These are phyloP conservation scores for Suillus clintonianus DNA, from an alignment of 768 basidiomycete genomes.

Conservation along the genomic window DNA sequence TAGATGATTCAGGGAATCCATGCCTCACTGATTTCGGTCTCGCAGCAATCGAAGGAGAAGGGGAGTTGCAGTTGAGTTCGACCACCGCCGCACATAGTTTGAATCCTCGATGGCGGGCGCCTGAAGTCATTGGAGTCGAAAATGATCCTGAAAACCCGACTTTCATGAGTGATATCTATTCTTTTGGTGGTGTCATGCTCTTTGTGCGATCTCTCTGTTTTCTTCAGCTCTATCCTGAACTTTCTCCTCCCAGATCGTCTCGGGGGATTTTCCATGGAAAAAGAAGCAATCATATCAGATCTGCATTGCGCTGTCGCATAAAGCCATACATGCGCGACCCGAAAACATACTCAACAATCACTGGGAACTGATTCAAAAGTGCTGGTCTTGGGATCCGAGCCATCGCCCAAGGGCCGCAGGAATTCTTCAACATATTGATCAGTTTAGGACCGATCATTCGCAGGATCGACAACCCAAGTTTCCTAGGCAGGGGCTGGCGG, in stretches of 20 bases:
- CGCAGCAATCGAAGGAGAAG: not conserved
- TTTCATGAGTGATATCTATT: not conserved
- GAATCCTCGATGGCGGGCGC: not conserved
- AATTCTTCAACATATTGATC: no score
- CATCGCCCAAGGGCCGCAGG: no score
- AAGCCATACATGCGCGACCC: not conserved
- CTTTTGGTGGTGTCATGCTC: not conserved
- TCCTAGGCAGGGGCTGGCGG: not conserved
- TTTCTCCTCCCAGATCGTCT: not conserved
- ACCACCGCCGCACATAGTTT: not conserved
- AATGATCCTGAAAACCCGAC: not conserved
- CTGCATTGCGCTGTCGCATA: not conserved
- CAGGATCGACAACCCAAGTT: not conserved
- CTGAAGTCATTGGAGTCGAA: not conserved
- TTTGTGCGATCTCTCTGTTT: not conserved
- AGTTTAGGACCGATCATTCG: not conserved
- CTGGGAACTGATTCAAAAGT: not conserved
- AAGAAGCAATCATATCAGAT: not conserved
- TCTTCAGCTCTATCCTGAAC: not conserved
- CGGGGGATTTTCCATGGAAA: not conserved
- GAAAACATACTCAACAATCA: fast-evolving
- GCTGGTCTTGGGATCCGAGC: no score
- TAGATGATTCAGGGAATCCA: not conserved
- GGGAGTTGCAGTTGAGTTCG: not conserved
- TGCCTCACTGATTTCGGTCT: not conserved